Base-by-base conservation (phyloP, 164 flowering plant species). In the Umbellularia californica region DNA sequence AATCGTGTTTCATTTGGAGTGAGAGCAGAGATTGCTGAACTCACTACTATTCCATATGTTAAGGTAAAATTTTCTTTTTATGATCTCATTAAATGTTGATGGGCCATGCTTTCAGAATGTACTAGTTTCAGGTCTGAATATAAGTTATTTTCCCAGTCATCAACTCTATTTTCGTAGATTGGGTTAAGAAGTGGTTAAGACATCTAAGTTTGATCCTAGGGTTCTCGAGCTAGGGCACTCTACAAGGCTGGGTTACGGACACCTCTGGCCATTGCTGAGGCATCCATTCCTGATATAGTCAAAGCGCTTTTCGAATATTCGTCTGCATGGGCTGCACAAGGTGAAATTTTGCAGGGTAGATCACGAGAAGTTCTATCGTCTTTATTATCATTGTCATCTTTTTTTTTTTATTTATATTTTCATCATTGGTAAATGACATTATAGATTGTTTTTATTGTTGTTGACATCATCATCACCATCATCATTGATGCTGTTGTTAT, bases 1-100 rank as follows among this genome's bases (percentile, higher is more conserved):
- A 91, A 90, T 80, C 95, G 99, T 55, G 92, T 96, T 76, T 93
- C 94, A 72, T 96, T 94, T 86, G 99, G 99, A 70, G 98, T 96
- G 30, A 84, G 95, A 78, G 97, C 97, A 65, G 99, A 96, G 84
- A 90, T 96, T 79, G 98, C 87, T 70, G 97, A 96, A 84, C 97
- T 96, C 24, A 92, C 99, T 64, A 87, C 84, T 25, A 96, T 94
- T 74, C 97, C 95, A 24, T 89, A 83, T 84, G 91, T 96, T 50
- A 96, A 94, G 95, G 99, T 90, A 58, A 65, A 78, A 65, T 19
- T 19, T 15, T 67, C 20, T 67, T 5, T 35, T 67, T 15, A 55
- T 5, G 13, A 55, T 55, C n/a, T 55, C 17, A 55, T 3, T 55
- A 55, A 14, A 55, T 55, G 60, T 55, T 55, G n/a, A 55, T 55